Conservation (phyloP, 2,329 filamentous ascomycete species). For the Coniochaeta hoffmannii region DNA sequence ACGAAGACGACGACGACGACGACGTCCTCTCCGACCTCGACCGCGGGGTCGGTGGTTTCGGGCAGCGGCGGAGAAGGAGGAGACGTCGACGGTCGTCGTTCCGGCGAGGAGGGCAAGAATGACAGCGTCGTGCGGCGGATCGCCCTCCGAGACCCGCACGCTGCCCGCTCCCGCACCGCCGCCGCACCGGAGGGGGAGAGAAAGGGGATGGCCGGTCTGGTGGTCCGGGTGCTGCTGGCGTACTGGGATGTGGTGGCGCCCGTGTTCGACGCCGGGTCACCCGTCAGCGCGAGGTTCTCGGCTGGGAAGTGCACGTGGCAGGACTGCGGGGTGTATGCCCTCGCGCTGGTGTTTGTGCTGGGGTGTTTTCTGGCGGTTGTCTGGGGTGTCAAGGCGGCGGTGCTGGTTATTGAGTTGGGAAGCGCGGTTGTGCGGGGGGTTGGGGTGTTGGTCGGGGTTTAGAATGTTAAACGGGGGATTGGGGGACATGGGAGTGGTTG, state of each 20-base stretch:
- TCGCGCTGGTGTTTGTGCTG: slow-evolving; percentile 21
- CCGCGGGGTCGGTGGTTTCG: neutral
- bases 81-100: slow-evolving; percentile 16
- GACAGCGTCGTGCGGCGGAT: too few relatives aligned
- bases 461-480: neutral
- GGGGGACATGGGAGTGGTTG: neutral
- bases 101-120: slow-evolving; percentile 3
- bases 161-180: too few relatives aligned
- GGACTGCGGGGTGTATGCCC: slow-evolving; percentile 17
- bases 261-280: slow-evolving; percentile 29
- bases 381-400: slow-evolving; percentile 15
- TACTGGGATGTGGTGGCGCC: slow-evolving; percentile 30
- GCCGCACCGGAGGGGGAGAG: too few relatives aligned
- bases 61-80: slow-evolving; percentile 10
- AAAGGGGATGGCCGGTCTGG: slow-evolving; percentile 6
- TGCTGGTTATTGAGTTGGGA: slow-evolving; percentile 8
- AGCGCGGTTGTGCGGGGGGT: slow-evolving; percentile 8
- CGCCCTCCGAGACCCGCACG: too few relatives aligned
- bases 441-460: neutral
- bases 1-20: neutral
- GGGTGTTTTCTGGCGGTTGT: slow-evolving; percentile 9
- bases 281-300: slow-evolving; percentile 21
- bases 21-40: neutral
- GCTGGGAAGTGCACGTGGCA: slow-evolving; percentile 15
- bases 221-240: slow-evolving; percentile 5